Conservation (phyloP, 768 basidiomycete species). For the Leccinum aurantiacum region DNA sequence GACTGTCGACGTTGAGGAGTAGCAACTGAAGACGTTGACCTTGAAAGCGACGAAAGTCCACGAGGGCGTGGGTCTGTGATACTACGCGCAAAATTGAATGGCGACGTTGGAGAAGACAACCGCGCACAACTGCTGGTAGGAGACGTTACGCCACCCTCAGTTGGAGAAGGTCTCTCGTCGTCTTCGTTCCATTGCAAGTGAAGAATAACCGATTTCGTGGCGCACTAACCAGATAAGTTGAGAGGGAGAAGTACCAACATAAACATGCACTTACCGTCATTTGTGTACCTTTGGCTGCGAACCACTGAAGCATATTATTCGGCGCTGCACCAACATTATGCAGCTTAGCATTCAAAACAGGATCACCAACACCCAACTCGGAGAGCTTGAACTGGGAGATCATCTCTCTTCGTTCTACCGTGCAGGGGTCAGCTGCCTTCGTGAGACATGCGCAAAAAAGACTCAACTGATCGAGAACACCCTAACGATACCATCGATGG, state of each 20-base stretch:
- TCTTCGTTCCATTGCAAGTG: slow-evolving; percentile 86
- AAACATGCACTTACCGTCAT: slow-evolving; percentile 66
- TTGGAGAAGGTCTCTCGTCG: slow-evolving; percentile 30
- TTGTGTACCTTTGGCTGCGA: slow-evolving; percentile 84
- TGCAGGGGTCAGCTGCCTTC: slow-evolving; percentile 7
- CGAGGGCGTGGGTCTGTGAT: slow-evolving; percentile 39
- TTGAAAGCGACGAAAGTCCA: slow-evolving; percentile 50
- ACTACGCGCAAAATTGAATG: slow-evolving; percentile 20
- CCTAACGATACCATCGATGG: slow-evolving; percentile 88
- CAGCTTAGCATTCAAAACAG: slow-evolving; percentile 62
- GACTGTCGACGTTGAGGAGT: slow-evolving; percentile 43
- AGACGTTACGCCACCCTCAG: slow-evolving; percentile 21
- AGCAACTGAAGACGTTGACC: slow-evolving; percentile 47
- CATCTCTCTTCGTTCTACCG: slow-evolving; percentile 73
- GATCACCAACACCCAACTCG: slow-evolving; percentile 70
- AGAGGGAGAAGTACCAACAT: background rate
- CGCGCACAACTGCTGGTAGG: slow-evolving; percentile 23
- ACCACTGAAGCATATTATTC: slow-evolving; percentile 93
- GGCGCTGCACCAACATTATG: slow-evolving; percentile 78
- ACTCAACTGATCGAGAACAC: slow-evolving; percentile 87
- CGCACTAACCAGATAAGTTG: slow-evolving; percentile 55
- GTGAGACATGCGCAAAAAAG: background rate
- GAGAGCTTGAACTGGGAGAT: slow-evolving; percentile 87
- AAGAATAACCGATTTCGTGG: slow-evolving; percentile 82
- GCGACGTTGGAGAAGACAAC: slow-evolving; percentile 31